Evolutionary conservation across 2,329 filamentous ascomycete genomes (phyloP).

Genomic region (Cladobotryum protrusum): DNA sequence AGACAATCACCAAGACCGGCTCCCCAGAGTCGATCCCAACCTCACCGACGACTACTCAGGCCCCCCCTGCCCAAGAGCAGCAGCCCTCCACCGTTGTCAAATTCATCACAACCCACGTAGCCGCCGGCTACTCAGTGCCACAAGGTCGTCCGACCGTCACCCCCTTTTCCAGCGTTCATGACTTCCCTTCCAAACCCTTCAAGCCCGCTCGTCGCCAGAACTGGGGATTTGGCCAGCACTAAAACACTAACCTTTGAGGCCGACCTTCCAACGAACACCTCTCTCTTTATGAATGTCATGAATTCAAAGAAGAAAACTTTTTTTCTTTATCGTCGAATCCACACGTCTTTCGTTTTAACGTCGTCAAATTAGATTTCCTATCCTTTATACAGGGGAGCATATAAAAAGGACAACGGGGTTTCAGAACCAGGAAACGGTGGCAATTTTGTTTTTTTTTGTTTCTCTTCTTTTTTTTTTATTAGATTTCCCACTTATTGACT

Average conservation of each 20-base stretch:
- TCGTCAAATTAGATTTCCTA: too few species aligned
- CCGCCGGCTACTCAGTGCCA: neutral
- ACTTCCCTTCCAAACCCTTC: too few species aligned
- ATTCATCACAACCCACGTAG: slow-evolving; percentile 1
- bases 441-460: neutral
- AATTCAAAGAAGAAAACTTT: too few species aligned
- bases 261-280: too few species aligned
- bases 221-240: slow-evolving; percentile 10
- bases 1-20: slow-evolving; percentile 13
- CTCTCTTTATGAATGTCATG: too few species aligned
- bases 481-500: neutral
- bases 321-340: too few species aligned
- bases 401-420: too few species aligned
- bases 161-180: neutral
- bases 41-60: neutral
- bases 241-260: neutral
- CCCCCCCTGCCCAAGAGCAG: neutral
- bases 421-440: neutral
- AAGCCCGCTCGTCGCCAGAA: slow-evolving; percentile 1
- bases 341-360: too few species aligned
- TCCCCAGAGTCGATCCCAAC: neutral
- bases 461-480: neutral
- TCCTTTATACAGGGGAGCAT: too few species aligned
- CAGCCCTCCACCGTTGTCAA: neutral
- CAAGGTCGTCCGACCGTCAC: slow-evolving; percentile 8